These are phyloP conservation scores for Carex littledalei DNA, from an alignment of 176 grass and related monocot genomes.

Conservation along the genomic window DNA sequence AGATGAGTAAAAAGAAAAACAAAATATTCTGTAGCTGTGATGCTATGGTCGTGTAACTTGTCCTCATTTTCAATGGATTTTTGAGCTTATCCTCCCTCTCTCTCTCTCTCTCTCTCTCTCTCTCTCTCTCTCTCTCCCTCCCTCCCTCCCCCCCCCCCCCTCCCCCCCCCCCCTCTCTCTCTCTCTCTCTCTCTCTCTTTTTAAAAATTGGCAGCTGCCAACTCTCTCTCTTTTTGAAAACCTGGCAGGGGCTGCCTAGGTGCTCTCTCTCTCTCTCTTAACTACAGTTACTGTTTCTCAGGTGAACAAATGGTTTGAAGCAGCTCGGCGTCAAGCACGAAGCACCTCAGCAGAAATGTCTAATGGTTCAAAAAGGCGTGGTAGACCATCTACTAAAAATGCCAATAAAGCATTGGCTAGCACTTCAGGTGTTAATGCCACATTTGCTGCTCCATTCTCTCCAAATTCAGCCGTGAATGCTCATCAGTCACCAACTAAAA, in stretches of 20 bases:
- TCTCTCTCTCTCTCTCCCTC: no score
- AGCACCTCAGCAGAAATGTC: not conserved
- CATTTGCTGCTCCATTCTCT: not conserved
- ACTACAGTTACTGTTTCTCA: not conserved
- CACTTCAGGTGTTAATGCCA: not conserved
- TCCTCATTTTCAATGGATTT: not conserved
- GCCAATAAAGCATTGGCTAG: not conserved
- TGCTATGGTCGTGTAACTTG: not conserved
- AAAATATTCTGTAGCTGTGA: not conserved
- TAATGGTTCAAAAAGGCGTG: conserved; percentile 1
- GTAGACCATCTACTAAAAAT: not conserved
- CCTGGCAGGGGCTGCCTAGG: no score
- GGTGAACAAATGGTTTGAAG: conserved; percentile 20
- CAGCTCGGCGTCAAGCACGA: conserved; percentile 4
- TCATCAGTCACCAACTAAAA: not conserved
- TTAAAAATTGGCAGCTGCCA: no score
- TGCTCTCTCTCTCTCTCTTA: not conserved
- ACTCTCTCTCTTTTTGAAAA: not conserved
- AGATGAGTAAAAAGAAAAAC: not conserved
- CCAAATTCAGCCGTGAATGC: conserved; percentile 1
- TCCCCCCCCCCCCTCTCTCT: not conserved
- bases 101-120: not conserved
- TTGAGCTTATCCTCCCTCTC: not conserved
- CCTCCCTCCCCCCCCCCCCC: no score
- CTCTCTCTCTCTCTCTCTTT: not conserved